These are phyloP conservation scores for Musa itinerans DNA, from an alignment of 176 grass and related monocot species.

Conservation along the genomic window DNA sequence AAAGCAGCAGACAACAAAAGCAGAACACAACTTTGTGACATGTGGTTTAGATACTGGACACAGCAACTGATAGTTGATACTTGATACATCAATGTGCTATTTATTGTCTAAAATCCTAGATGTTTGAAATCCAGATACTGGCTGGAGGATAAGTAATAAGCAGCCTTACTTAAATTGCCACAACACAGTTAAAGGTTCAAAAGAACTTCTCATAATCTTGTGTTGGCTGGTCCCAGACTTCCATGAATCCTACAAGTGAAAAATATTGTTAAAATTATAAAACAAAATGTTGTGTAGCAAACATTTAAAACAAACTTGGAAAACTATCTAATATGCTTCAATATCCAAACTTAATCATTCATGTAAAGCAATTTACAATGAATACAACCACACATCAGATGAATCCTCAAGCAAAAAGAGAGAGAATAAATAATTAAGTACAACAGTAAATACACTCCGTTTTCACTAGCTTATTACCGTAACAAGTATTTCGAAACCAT, in stretches of 20 bases:
- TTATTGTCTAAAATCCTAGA: too few relatives aligned
- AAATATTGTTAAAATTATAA: background rate
- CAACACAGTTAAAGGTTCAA: background rate
- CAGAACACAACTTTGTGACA: too few relatives aligned
- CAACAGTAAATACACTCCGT: too few relatives aligned
- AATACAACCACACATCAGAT: background rate
- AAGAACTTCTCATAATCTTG: conserved; percentile 28
- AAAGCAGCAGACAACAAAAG: too few relatives aligned
- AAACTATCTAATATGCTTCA: background rate
- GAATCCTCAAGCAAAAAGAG: background rate
- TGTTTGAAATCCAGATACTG: background rate
- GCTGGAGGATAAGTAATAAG: background rate
- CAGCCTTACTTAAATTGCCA: background rate
- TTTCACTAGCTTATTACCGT: too few relatives aligned
- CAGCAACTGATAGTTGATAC: too few relatives aligned
- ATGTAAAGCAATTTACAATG: background rate
- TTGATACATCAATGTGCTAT: too few relatives aligned
- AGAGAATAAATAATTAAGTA: background rate
- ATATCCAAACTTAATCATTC: conserved; percentile 2
- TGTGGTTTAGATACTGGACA: too few relatives aligned
- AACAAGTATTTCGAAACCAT: too few relatives aligned
- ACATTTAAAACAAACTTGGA: background rate
- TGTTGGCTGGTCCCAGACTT: conserved; percentile 21
- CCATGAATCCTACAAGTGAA: conserved; percentile 23
- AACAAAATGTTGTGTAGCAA: background rate